Evolutionary conservation across 148 eudicot species (phyloP).

Genomic region (Rhododendron ovatum): DNA sequence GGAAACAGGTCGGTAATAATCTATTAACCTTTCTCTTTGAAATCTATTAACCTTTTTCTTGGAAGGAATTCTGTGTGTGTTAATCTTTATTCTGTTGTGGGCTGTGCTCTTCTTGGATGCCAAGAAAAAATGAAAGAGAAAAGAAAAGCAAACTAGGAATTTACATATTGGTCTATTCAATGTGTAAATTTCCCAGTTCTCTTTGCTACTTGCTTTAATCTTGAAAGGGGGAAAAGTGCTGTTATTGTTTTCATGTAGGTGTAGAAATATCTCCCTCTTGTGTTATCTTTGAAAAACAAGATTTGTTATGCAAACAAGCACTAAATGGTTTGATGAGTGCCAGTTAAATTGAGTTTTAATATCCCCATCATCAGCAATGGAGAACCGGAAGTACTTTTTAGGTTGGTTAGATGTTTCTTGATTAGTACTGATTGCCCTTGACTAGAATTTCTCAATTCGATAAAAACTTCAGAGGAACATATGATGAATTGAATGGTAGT

Average conservation of each 20-base stretch:
- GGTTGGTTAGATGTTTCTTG: not conserved
- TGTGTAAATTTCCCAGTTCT: not conserved
- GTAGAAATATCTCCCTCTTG: not conserved
- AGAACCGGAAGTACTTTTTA: not conserved
- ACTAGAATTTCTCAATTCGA: not conserved
- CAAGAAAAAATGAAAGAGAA: not conserved
- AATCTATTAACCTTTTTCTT: not conserved
- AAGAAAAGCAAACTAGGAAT: not conserved
- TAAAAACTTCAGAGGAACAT: not conserved
- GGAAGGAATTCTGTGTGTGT: not conserved
- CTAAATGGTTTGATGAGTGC: not conserved
- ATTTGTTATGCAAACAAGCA: not conserved
- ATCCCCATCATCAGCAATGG: not conserved
- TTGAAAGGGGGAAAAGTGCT: not conserved
- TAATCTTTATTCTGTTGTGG: not conserved
- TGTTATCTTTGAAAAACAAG: not conserved
- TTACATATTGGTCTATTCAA: not conserved
- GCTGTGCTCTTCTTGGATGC: not conserved
- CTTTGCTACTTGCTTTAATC: not conserved
- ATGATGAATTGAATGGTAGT: not conserved
- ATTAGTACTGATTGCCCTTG: not conserved
- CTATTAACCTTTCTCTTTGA: not conserved
- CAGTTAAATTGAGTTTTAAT: not conserved
- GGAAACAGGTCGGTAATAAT: conserved; percentile 40
- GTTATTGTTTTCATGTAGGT: not conserved